Base-by-base conservation (phyloP, 805 yeast species). In the Pichia nakasei region DNA sequence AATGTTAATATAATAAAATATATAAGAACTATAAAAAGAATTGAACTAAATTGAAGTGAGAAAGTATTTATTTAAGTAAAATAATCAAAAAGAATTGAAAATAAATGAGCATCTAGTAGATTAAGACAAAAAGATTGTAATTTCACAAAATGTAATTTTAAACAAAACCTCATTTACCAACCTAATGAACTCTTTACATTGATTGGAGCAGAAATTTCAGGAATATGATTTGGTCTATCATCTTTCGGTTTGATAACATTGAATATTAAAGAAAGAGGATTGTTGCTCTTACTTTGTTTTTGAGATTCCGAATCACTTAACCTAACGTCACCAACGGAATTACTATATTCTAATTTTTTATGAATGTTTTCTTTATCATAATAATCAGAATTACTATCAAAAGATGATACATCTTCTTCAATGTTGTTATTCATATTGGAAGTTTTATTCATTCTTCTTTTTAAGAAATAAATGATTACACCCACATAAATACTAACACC, bases 101-200 rank as follows among this genome's bases (percentile, higher is more conserved):
- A 26, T 22, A 34, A 35, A 26, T 35, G 34, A 24, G 27, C 27
- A 24, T 24, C 8, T 24, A 24, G 12, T 24, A 24, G 5, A 24
- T 13, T 11, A 24, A 24, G 12, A 11, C 12, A 24, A 24, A 11
- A 24, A 24, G 12, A 24, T 24, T 24, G 27, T 18, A 32, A 37
- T 11, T 21, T 20, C 9, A 22, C 29, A 34, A 36, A 12, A 9
- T n/a, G 15, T 34, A 36, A 24, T 19, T n/a, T n/a, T n/a, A n/a
- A n/a, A n/a, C n/a, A n/a, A n/a, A n/a, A n/a, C 27, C 12, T 11
- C 9, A 24, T 24, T 55, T 44, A 63, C 89, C 89, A 82, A 29
- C 89, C 89, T 47, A 82, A 66, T 2, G 91, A 81, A 58, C 80
- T 82, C 48, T 77, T 76, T 4, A 82, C 72, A 44, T 81, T 79